Base-by-base conservation (phyloP, 352 stramenopile species). In the Phytophthora capsici region DNA sequence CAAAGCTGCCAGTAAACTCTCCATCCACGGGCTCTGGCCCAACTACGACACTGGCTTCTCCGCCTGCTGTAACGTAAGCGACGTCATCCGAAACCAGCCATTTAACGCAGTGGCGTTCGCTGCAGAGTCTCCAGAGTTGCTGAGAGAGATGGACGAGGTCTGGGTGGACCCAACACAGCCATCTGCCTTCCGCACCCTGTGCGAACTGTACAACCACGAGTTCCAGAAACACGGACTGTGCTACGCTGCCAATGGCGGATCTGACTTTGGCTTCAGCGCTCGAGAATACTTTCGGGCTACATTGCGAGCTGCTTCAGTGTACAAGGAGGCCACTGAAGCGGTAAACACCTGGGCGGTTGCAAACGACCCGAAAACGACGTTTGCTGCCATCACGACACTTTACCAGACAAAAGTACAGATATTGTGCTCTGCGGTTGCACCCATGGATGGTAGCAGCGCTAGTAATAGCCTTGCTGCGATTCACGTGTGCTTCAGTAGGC, bases 171-270 rank as follows among this genome's bases (percentile, higher is more conserved):
- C 78, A 0, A 80, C 78, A 23, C 71, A 84, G 49, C 37, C 63
- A n/a, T 76, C 71, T 26, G 67, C 56, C 28, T 67, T 73, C 47
- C 75, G 77, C 26, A 69, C 78, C 46, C 65, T 90, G 40, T 94
- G 86, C 44, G 82, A 92, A 52, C 76, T 91, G 34, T 95, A 93
- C 82, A 90, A 95, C 73, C 84, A 95, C 69, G 84, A 93, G 73
- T 93, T 95, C 73, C 86, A 95, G 71, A 95, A 95, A 71, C 86
- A 95, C 62, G 84, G 86, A 23, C 65, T 93, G 36, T 95, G 86
- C 80, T 95, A 88, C 66, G 77, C 74, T 25, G 82, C 86, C 5
- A 73, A 79, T 28, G 77, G 53, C 9, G 58, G 49, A n/a, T 22
- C 28, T 8, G 68, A 81, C 61, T 78, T 74, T 41, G 56, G 73